Conservation (phyloP, 495 filamentous ascomycete species). For the Penicillium pancosmium region DNA sequence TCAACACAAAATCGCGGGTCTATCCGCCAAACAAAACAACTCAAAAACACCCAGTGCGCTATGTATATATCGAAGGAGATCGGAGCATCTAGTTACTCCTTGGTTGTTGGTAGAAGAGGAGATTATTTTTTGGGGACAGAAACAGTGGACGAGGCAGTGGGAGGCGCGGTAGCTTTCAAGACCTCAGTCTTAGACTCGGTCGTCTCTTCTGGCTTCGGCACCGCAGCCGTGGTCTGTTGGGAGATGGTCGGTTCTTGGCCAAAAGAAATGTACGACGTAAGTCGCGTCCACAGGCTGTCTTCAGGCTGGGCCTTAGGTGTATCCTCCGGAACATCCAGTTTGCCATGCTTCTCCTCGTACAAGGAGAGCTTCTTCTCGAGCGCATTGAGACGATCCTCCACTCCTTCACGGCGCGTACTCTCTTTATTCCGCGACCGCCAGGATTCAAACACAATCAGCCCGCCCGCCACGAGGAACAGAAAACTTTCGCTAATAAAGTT, state of each 20-base stretch:
- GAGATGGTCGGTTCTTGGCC: slow-evolving; percentile 25
- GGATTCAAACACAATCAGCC: slow-evolving; percentile 81
- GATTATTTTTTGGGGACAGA: neutral
- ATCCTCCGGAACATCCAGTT: slow-evolving; percentile 31
- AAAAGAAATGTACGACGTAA: slow-evolving; percentile 40
- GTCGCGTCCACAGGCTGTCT: slow-evolving; percentile 35
- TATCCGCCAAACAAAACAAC: neutral
- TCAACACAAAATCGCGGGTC: slow-evolving; percentile 7
- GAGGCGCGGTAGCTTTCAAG: slow-evolving; percentile 2
- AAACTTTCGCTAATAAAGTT: slow-evolving; percentile 93
- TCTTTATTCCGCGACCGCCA: slow-evolving; percentile 78
- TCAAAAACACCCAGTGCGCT: neutral
- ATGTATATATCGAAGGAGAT: neutral
- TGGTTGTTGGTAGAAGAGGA: neutral
- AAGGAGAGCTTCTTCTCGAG: slow-evolving; percentile 69
- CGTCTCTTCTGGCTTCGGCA: neutral
- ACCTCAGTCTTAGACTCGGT: slow-evolving; percentile 10
- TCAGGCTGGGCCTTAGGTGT: slow-evolving; percentile 27
- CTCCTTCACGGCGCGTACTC: slow-evolving; percentile 69
- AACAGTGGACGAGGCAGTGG: neutral
- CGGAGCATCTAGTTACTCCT: neutral
- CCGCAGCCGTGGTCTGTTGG: neutral
- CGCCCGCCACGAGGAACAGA: slow-evolving; percentile 78
- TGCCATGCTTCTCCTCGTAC: slow-evolving; percentile 44
- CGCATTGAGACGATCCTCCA: slow-evolving; percentile 65